Conservation (phyloP, 2,329 filamentous ascomycete genomes). For the Pseudogymnoascus sp. region DNA sequence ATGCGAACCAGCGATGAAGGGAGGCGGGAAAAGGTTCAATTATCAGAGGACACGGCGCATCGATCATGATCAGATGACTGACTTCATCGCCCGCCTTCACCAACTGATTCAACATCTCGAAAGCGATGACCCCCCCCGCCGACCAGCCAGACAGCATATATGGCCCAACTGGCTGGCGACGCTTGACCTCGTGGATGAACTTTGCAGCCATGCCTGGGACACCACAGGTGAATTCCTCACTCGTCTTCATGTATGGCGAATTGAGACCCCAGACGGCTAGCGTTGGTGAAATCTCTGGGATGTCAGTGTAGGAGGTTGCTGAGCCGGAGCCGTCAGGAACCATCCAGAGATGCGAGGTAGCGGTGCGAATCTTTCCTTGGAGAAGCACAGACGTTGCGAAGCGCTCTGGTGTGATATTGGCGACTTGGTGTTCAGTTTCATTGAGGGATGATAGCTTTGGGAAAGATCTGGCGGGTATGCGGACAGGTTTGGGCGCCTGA, state of each 20-base stretch:
- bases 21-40: slow-evolving; percentile 58
- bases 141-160: slow-evolving; percentile 68
- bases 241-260: slow-evolving; percentile 65
- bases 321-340: slow-evolving; percentile 44
- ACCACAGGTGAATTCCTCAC: slow-evolving; percentile 57
- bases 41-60: slow-evolving; percentile 58
- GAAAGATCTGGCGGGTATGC: slow-evolving; percentile 31
- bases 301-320: slow-evolving; percentile 33
- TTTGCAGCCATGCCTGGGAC: slow-evolving; percentile 58
- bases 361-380: slow-evolving; percentile 41
- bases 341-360: slow-evolving; percentile 38
- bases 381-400: slow-evolving; percentile 31
- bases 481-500: slow-evolving; percentile 17
- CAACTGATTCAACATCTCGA: slow-evolving; percentile 57
- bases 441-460: slow-evolving; percentile 8
- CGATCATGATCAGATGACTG: slow-evolving; percentile 56
- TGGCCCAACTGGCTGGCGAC: slow-evolving; percentile 60
- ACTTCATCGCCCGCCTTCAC: slow-evolving; percentile 50
- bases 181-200: slow-evolving; percentile 63
- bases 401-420: slow-evolving; percentile 34
- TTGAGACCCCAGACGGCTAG: slow-evolving; percentile 54
- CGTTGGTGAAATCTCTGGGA: slow-evolving; percentile 34
- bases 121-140: slow-evolving; percentile 68
- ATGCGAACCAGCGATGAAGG: slow-evolving; percentile 66
- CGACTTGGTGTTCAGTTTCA: slow-evolving; percentile 26